Percentiles rank a stretch among this genome's conserved stretches.
These are phyloP conservation scores for Hypocrella siamensis DNA, from an alignment of 2,329 filamentous ascomycete species.

Conservation along the genomic window DNA sequence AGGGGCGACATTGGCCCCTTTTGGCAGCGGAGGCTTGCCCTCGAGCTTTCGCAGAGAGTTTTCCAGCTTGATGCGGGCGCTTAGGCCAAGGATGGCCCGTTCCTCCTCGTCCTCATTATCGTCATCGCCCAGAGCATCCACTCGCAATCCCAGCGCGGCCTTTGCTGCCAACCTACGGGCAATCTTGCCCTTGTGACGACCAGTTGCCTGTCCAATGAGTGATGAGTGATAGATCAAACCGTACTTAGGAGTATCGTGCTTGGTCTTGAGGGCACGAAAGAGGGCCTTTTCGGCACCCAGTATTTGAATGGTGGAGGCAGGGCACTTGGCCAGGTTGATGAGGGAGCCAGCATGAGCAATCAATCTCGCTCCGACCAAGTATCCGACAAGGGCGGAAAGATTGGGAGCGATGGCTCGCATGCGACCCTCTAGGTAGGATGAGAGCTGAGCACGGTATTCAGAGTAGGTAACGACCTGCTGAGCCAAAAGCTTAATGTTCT, in stretches of 20 bases:
- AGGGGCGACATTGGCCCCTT: constrained; percentile 59
- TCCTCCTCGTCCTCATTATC: constrained; percentile 76
- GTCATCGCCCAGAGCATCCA: constrained; percentile 54
- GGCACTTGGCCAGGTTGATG: constrained; percentile 87
- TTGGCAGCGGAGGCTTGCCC: constrained; percentile 73
- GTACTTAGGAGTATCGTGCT: constrained; percentile 98
- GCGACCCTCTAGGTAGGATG: constrained; percentile 75
- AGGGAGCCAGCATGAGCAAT: constrained; percentile 92
- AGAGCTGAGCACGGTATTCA: constrained; percentile 77
- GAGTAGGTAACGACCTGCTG: constrained; percentile 88
- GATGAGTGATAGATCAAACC: constrained; percentile 88
- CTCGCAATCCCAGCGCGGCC: constrained; percentile 80
- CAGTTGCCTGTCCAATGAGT: constrained; percentile 89
- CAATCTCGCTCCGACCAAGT: constrained; percentile 83
- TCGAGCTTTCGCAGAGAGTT: constrained; percentile 64
- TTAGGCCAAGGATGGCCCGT: constrained; percentile 64
- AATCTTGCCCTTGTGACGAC: constrained; percentile 99
- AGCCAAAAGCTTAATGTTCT: constrained; percentile 82
- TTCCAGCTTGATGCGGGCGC: constrained; percentile 58
- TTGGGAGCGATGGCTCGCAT: constrained; percentile 98
- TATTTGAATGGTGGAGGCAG: constrained; percentile 93
- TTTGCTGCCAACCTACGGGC: constrained; percentile 92
- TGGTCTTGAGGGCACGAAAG: constrained; percentile 96
- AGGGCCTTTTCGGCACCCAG: constrained; percentile 97
- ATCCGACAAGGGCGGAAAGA: constrained; percentile 81